phyloP scores from a whole-genome alignment of 2,329 filamentous ascomycete species.

The Sclerotinia borealis region DNA sequence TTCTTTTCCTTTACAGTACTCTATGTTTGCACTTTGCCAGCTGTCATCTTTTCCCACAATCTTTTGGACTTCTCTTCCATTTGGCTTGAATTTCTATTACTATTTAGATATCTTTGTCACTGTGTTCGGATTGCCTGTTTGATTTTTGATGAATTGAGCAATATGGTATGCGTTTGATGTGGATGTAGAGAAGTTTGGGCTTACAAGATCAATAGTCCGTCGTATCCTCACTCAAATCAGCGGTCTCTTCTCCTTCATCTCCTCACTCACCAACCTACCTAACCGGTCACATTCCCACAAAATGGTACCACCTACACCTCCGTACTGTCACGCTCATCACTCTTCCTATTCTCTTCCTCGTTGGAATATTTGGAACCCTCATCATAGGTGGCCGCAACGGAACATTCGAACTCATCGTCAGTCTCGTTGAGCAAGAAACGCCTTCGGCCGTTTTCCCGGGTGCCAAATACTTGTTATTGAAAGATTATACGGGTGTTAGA shows the following conservation, averaged over 20 bases:
- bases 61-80: neutral
- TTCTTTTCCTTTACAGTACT: neutral
- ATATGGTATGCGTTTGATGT: constrained; percentile 5
- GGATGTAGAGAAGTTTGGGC: neutral
- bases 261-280: constrained; percentile 8
- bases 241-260: neutral
- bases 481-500: constrained; percentile 20
- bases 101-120: neutral
- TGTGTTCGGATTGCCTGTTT: neutral
- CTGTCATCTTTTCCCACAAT: neutral
- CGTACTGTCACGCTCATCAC: constrained; percentile 17
- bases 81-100: neutral
- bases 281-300: neutral
- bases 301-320: constrained; percentile 15
- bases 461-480: constrained; percentile 18
- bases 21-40: neutral
- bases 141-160: neutral
- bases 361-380: constrained; percentile 18
- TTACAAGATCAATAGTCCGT: constrained; percentile 8
- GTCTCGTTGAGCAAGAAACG: constrained; percentile 9
- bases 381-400: constrained; percentile 21
- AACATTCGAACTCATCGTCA: constrained; percentile 17
- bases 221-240: constrained; percentile 7
- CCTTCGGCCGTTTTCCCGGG: constrained; percentile 17
- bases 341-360: constrained; percentile 22